Evolutionary conservation across 2,329 filamentous ascomycete species (phyloP).

Genomic region (Colletotrichum aenigma): DNA sequence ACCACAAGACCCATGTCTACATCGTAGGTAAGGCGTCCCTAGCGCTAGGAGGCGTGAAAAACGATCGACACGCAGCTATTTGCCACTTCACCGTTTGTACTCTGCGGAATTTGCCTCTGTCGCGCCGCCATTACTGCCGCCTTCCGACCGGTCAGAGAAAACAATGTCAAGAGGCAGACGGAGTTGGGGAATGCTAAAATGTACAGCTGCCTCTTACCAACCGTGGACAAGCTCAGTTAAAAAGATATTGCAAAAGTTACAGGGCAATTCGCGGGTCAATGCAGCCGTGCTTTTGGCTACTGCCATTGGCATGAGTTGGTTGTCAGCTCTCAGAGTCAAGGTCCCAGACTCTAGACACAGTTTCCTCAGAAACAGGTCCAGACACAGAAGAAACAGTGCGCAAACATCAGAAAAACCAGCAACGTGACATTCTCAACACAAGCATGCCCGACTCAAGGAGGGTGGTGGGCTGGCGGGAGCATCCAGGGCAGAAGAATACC

Average conservation of each 20-base stretch:
- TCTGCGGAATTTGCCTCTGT: not conserved
- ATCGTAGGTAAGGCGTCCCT: not conserved
- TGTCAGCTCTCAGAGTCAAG: not conserved
- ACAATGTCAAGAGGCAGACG: not conserved
- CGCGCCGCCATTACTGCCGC: not conserved
- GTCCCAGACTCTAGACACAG: not conserved
- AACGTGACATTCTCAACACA: not conserved
- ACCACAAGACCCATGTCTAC: not conserved
- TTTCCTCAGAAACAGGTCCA: not conserved
- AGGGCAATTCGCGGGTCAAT: not conserved
- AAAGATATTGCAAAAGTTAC: not conserved
- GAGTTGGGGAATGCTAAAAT: not conserved
- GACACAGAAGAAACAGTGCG: not conserved
- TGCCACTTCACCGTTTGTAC: conserved; percentile 3
- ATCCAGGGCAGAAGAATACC: not conserved
- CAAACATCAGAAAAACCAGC: not conserved
- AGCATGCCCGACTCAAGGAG: not conserved
- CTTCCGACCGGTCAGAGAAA: not conserved
- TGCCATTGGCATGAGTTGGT: not conserved
- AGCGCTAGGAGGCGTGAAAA: not conserved
- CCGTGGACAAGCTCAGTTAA: not conserved
- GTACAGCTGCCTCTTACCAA: not conserved
- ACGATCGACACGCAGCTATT: conserved; percentile 6
- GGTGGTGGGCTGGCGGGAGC: not conserved
- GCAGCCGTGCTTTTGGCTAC: not conserved